These are phyloP conservation scores for Tuber melanosporum DNA, from an alignment of 495 filamentous ascomycete species.

Conservation along the genomic window DNA sequence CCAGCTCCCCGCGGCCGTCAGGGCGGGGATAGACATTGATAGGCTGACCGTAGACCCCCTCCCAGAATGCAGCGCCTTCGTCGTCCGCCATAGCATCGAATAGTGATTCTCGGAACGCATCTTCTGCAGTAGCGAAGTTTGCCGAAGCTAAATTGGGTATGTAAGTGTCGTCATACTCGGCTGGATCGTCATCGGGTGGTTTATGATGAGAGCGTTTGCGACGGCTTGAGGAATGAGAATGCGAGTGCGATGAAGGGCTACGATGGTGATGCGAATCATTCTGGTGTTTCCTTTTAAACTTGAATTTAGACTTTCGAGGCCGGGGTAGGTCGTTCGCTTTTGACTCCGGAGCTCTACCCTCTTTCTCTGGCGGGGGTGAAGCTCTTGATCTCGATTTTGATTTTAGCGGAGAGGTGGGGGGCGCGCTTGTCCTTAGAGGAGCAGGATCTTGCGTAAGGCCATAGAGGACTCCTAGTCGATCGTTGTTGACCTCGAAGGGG, in stretches of 20 bases:
- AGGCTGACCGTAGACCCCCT: conserved; percentile 88
- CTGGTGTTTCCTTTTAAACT: conserved; percentile 32
- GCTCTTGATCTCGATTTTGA: not conserved
- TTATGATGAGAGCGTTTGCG: conserved; percentile 30
- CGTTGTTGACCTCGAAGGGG: conserved; percentile 33
- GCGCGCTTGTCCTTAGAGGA: conserved; percentile 8
- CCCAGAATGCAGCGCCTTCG: conserved; percentile 92
- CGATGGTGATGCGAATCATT: conserved; percentile 11
- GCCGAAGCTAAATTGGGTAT: conserved; percentile 45
- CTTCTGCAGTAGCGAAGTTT: conserved; percentile 52
- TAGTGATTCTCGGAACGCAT: conserved; percentile 87
- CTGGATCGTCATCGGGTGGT: conserved; percentile 38
- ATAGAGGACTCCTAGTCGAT: conserved; percentile 32
- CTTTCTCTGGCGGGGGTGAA: conserved; percentile 2
- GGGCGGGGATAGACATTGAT: conserved; percentile 60
- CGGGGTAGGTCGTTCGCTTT: not conserved
- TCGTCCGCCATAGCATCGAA: conserved; percentile 99
- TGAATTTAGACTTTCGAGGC: conserved; percentile 26
- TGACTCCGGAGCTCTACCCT: conserved; percentile 6
- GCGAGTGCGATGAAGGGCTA: conserved; percentile 2
- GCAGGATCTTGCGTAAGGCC: conserved; percentile 32
- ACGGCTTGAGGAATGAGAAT: conserved; percentile 11
- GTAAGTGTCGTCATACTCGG: conserved; percentile 51
- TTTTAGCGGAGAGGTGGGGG: not conserved
- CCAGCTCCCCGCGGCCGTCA: conserved; percentile 55